These are phyloP conservation scores for Fusarium tuaranense DNA, from an alignment of 2,329 filamentous ascomycete species.

Conservation along the genomic window DNA sequence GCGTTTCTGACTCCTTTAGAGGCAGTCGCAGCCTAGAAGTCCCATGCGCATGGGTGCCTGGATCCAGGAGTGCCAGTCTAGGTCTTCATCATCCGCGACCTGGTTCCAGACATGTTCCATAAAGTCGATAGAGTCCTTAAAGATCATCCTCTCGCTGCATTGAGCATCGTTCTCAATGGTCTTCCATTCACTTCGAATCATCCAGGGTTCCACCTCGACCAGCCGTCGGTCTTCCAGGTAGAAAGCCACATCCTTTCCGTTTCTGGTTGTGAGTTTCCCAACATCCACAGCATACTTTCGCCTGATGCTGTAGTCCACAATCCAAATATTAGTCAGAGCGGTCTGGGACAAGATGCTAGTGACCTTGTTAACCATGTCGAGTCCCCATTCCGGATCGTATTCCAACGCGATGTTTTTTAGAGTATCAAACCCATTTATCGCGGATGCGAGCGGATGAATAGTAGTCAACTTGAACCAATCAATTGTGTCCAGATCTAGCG, in stretches of 20 bases:
- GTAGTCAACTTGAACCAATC: neutral
- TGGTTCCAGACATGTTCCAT: neutral
- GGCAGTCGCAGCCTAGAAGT: neutral
- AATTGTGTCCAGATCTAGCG: neutral
- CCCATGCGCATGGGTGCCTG: neutral
- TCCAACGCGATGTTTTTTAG: neutral
- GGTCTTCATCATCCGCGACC: neutral
- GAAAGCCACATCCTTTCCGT: neutral
- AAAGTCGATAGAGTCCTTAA: neutral
- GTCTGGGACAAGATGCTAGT: neutral
- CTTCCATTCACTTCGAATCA: neutral
- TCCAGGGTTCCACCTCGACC: neutral
- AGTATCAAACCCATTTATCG: neutral
- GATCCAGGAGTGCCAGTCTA: neutral
- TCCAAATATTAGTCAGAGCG: neutral
- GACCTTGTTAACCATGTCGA: neutral
- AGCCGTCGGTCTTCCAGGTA: neutral
- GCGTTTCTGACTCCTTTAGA: neutral
- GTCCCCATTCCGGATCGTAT: neutral
- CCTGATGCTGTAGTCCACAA: neutral
- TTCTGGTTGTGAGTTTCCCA: neutral
- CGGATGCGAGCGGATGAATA: neutral
- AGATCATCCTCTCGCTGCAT: neutral
- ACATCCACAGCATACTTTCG: neutral
- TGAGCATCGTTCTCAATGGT: neutral